Evolutionary conservation across 2,329 filamentous ascomycete species (phyloP), one percentile per base, ranked within the genome.

Genomic region (Colletotrichum incanum): DNA sequence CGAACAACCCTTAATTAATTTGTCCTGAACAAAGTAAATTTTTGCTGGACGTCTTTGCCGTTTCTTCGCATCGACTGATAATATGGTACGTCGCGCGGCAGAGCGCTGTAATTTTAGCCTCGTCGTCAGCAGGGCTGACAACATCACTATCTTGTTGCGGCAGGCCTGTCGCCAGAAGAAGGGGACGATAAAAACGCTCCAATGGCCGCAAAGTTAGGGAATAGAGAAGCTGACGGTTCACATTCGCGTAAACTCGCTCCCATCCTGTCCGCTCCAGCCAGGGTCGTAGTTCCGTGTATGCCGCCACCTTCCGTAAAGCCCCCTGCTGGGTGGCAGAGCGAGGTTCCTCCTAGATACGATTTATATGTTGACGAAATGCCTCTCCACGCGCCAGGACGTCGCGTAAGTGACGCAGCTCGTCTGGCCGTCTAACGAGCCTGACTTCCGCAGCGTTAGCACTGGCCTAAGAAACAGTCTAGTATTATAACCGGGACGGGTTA

Each of bases 221-320:
- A 31, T 54, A 20, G 50, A 54, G 50, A 54, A 54, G 50, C 26
- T 20, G 26, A 20, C 16, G 26, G 12, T 54, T 31, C 26, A 54
- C 26, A 31, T 52, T 52, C 23, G 26, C 49, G 16, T 52, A 52
- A 23, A 52, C 49, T 20, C 14, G 50, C 26, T 54, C 50, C 50
- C 26, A 54, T 54, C 50, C 26, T 31, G 50, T 54, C 50, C 16
- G 50, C 14, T 54, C 50, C 8, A 54, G 50, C 50, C 50, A 54
- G 50, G 50, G 14, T 54, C 26, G 26, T 3, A 54, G 23, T 54
- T 54, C 50, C 4, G 50, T 34, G 26, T 54, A 54, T 54, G 50
- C 50, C 14, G 12, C 26, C 31, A 31, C 50, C 28, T 54, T 54
- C 5, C 4, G 28, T 3, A 5, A 54, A 54, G 50, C 26, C 28